These are phyloP conservation scores for Warburgia ugandensis DNA, from an alignment of 164 flowering plant genomes.

Conservation along the genomic window DNA sequence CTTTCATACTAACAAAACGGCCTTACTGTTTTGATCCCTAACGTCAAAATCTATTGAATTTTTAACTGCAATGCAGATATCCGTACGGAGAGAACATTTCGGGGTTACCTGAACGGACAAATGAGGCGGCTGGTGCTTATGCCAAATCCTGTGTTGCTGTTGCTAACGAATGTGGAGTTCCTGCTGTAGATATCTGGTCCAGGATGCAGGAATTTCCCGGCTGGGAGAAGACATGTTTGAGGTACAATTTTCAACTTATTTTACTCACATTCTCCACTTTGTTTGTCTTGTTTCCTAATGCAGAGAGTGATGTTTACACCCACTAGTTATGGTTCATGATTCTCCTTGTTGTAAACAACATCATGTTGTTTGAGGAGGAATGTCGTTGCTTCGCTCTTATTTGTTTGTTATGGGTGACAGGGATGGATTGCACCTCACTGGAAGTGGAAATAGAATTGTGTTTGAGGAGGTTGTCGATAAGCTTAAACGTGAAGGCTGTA, in stretches of 20 bases:
- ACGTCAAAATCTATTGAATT: not conserved
- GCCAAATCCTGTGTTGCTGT: constrained; percentile 54
- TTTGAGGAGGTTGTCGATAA: constrained; percentile 50
- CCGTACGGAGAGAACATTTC: constrained; percentile 44
- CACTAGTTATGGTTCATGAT: not conserved
- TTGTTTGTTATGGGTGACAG: constrained; percentile 27
- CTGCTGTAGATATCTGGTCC: constrained; percentile 59
- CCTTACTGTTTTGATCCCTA: no score
- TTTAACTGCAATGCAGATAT: constrained; percentile 25
- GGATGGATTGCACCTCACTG: constrained; percentile 71
- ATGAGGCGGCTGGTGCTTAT: constrained; percentile 62
- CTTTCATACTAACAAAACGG: no score
- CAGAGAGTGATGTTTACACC: not conserved
- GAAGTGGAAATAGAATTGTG: constrained; percentile 47
- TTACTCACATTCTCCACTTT: no score
- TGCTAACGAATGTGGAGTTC: constrained; percentile 46
- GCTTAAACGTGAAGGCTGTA: constrained; percentile 34
- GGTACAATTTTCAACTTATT: no score
- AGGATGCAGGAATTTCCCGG: constrained; percentile 58
- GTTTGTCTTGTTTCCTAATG: not conserved
- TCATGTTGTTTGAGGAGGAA: not conserved
- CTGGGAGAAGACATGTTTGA: constrained; percentile 39
- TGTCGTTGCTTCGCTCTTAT: not conserved
- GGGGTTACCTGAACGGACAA: constrained; percentile 73
- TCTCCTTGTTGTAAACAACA: not conserved